Evolutionary conservation across 2,329 filamentous ascomycete species (phyloP).

Genomic region (Scolecobasidium constrictum): DNA sequence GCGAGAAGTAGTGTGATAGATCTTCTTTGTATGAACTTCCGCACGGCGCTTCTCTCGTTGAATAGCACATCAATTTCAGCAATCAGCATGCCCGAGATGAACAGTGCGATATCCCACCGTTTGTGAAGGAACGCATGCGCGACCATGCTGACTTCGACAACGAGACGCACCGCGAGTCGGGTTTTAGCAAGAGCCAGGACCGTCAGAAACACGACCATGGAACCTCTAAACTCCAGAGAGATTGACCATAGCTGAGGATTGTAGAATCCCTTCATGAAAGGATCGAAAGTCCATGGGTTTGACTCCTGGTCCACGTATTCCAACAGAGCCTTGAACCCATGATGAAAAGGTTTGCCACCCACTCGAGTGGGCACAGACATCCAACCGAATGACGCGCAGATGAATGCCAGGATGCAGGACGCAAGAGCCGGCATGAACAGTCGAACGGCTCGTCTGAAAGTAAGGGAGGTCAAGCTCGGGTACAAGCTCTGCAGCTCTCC

Average conservation of each 20-base stretch:
- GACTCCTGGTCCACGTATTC: constrained; percentile 3
- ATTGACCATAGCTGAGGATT: constrained; percentile 45
- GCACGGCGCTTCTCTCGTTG: not conserved
- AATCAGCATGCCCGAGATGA: constrained; percentile 5
- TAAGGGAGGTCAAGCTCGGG: constrained; percentile 12
- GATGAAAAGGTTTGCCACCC: not conserved
- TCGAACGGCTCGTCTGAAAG: constrained; percentile 14
- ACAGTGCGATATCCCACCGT: constrained; percentile 4
- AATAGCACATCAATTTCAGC: not conserved
- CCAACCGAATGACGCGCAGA: not conserved
- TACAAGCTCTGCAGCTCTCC: constrained; percentile 19
- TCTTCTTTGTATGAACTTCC: not conserved
- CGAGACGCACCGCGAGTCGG: not conserved
- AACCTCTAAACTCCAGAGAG: constrained; percentile 48
- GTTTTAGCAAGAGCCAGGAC: constrained; percentile 32
- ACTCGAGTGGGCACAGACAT: not conserved
- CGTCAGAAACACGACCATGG: constrained; percentile 45
- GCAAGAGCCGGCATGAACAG: constrained; percentile 14
- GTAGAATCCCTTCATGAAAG: constrained; percentile 2
- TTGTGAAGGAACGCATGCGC: not conserved
- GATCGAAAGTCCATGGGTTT: constrained; percentile 2
- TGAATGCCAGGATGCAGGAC: constrained; percentile 6
- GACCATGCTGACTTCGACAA: not conserved
- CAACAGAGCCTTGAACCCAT: not conserved
- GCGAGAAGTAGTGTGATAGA: not conserved